Evolutionary conservation across 306 rosid species (phyloP), one percentile per base, ranked within the genome.

Genomic region (Chamaecrista fasciculata): DNA sequence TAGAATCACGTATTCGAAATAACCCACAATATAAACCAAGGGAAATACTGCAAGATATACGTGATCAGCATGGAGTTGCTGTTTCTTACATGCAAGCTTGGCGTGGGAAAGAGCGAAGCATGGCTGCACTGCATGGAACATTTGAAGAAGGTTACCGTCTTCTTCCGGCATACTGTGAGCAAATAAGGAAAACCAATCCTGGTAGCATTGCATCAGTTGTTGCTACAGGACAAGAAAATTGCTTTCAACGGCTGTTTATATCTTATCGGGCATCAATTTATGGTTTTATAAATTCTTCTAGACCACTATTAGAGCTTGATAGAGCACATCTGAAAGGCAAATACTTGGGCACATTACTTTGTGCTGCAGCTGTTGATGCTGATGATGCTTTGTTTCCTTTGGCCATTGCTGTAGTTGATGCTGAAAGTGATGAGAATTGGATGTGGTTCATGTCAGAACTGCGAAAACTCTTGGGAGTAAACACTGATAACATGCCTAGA

Each of bases 11-110:
- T 62, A 78, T 93, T 73, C 84, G 96, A 81, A 96, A 93, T 79
- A 93, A 93, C 78, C 98, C 98, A 16, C 97, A 84, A 62, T 86
- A 84, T 83, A 93, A 93, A 67, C 98, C 98, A 37, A 90, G 93
- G 72, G 98, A 93, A 79, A 93, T 93, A 70, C 76, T 93, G 63
- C 91, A 91, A 73, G 96, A 93, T 85, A 93, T 93, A 53, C 96
- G 96, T 5, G 98, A 86, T 75, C 90, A 90, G 86, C 98, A 93
- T 67, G 98, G 98, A 74, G 98, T 93, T 70, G 96, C 96, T 70
- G 98, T 93, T 71, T 93, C 98, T 62, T 93, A 93, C 81, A 93
- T 93, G 98, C 98, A 93, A 90, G 98, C 98, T 68, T 93, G 98
- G 98, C 95, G 98, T 44, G 98, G 98, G 70, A 93, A 93, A 86